Conservation (phyloP, 352 stramenopile species). For the Phytophthora chlamydospora region DNA sequence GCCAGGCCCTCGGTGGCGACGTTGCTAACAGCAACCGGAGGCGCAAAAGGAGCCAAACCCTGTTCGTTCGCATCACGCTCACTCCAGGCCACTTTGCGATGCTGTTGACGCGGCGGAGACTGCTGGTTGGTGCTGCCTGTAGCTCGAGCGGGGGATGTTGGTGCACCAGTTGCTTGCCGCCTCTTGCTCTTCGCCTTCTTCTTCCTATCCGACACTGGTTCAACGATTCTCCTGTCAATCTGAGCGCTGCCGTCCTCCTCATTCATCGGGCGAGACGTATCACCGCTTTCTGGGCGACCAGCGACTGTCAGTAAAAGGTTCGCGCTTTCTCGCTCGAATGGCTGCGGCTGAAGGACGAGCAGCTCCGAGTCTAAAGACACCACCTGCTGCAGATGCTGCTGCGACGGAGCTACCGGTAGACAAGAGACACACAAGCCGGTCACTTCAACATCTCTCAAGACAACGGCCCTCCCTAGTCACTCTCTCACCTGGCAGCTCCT, state of each 20-base stretch:
- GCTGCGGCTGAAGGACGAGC: constrained; percentile 55
- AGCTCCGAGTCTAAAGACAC: constrained; percentile 76
- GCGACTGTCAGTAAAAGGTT: constrained; percentile 59
- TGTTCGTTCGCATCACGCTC: constrained; percentile 4
- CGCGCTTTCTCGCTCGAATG: constrained; percentile 47
- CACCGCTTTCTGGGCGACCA: constrained; percentile 48
- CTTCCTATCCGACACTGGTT: constrained; percentile 2
- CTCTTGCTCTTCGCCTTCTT: constrained; percentile 31
- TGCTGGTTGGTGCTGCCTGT: constrained; percentile 25
- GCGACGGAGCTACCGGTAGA: constrained; percentile 26
- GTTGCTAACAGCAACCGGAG: background rate
- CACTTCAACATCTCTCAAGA: background rate
- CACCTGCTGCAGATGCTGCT: constrained; percentile 48
- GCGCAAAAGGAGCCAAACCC: background rate
- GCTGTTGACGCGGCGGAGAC: constrained; percentile 18
- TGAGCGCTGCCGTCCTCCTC: background rate
- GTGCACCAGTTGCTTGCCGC: background rate
- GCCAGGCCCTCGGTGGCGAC: constrained; percentile 20
- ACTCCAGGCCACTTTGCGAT: constrained; percentile 17
- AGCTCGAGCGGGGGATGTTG: constrained; percentile 17
- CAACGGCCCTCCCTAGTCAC: background rate
- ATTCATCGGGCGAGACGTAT: constrained; percentile 1
- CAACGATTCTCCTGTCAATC: background rate
- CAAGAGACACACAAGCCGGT: constrained; percentile 1
- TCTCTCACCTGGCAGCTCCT: constrained; percentile 20